phyloP scores from a whole-genome alignment of 2,329 filamentous ascomycete species.

The Cladosporium cucumerinum region DNA sequence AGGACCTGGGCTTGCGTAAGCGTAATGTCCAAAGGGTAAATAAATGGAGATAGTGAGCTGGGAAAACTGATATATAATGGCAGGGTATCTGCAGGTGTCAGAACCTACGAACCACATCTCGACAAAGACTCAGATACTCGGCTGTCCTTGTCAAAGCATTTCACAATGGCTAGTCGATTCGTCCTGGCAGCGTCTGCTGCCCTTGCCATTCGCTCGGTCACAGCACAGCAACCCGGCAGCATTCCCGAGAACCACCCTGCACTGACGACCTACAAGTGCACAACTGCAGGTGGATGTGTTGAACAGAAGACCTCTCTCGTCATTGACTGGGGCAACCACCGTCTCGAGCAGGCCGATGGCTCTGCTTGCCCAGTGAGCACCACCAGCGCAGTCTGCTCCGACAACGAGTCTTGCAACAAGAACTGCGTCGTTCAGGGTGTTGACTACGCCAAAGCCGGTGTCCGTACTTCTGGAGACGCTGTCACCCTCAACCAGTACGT shows the following conservation, averaged over 20 bases:
- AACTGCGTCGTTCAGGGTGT: slow-evolving; percentile 57
- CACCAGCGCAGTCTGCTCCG: slow-evolving; percentile 25
- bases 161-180: not conserved
- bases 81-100: not conserved
- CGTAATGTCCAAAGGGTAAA: slow-evolving; percentile 4
- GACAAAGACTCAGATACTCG: not conserved
- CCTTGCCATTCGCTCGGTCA: slow-evolving; percentile 8
- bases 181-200: slow-evolving; percentile 2
- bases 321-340: slow-evolving; percentile 48
- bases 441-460: slow-evolving; percentile 53
- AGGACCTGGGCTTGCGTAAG: not conserved
- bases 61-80: not conserved
- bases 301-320: slow-evolving; percentile 49
- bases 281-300: slow-evolving; percentile 48
- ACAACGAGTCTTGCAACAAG: slow-evolving; percentile 34
- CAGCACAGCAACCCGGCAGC: slow-evolving; percentile 18
- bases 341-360: not conserved
- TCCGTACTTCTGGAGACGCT: slow-evolving; percentile 47
- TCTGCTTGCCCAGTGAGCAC: slow-evolving; percentile 38
- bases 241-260: slow-evolving; percentile 49
- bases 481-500: slow-evolving; percentile 42
- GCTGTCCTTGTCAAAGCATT: not conserved
- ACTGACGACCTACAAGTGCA: slow-evolving; percentile 53
- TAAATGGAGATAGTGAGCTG: not conserved
- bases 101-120: not conserved